A percentile compares a stretch with the other conserved stretches of the same genome.
Evolutionary conservation across 441 rosid genomes (phyloP).

Genomic region (Raphanus hybrid): DNA sequence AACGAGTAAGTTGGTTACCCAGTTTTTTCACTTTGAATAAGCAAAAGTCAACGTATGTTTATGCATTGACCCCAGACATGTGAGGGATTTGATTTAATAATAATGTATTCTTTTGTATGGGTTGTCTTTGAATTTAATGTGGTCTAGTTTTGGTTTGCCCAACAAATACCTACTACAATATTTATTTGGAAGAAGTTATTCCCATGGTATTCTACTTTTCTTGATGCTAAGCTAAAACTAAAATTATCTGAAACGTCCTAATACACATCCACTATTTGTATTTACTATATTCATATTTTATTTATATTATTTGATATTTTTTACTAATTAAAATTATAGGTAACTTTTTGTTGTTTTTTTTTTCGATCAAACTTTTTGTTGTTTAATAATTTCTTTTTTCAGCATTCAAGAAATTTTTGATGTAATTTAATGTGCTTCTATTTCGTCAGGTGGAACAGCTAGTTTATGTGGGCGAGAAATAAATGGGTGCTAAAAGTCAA

Average conservation of each 20-base stretch:
- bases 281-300: not conserved
- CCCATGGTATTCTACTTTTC: slow-evolving; percentile 14
- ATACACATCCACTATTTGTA: not conserved
- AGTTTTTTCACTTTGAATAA: not conserved
- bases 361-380: not conserved
- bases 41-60: slow-evolving; percentile 8
- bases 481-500: slow-evolving; percentile 35
- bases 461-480: slow-evolving; percentile 31
- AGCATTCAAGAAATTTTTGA: not conserved
- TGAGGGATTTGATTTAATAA: not conserved
- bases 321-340: not conserved
- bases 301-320: not conserved
- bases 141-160: slow-evolving; percentile 19
- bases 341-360: not conserved
- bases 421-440: not conserved
- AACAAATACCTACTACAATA: slow-evolving; percentile 31
- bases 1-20: slow-evolving; percentile 4
- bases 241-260: not conserved
- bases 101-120: not conserved
- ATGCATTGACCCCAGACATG: slow-evolving; percentile 7
- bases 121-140: slow-evolving; percentile 25
- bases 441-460: slow-evolving; percentile 28
- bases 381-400: not conserved
- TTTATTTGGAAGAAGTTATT: slow-evolving; percentile 13
- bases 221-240: not conserved